These are phyloP conservation scores for Haplosporangium gracile DNA, from an alignment of 192 early-diverging fungal species.

Conservation along the genomic window DNA sequence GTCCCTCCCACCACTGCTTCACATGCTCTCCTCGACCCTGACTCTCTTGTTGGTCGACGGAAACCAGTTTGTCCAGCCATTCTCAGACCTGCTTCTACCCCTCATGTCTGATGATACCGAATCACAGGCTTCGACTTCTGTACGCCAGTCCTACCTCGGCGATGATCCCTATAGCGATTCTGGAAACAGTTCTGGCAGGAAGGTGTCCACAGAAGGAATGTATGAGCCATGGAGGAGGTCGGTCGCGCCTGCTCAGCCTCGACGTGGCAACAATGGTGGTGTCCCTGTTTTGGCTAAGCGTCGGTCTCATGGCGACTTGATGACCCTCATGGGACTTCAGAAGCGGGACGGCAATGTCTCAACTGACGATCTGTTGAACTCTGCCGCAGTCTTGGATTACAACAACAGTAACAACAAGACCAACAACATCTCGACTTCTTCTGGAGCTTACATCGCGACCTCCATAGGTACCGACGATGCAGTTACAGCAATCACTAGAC, in stretches of 20 bases:
- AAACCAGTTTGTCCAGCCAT: constrained; percentile 54
- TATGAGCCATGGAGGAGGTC: constrained; percentile 51
- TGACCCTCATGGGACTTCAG: constrained; percentile 40
- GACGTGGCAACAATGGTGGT: constrained; percentile 16
- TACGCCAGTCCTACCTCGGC: constrained; percentile 27
- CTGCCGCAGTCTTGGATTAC: background rate
- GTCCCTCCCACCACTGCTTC: constrained; percentile 41
- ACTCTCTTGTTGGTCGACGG: constrained; percentile 46
- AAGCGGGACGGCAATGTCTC: constrained; percentile 26
- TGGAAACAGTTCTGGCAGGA: background rate
- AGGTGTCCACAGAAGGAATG: background rate
- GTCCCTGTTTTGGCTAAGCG: constrained; percentile 22
- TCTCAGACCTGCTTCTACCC: constrained; percentile 47
- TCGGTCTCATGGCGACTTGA: constrained; percentile 43
- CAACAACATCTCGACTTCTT: constrained; percentile 17
- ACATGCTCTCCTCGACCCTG: constrained; percentile 39
- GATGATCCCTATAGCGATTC: constrained; percentile 50
- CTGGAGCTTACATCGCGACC: constrained; percentile 22
- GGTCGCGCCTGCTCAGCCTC: background rate
- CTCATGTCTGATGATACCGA: constrained; percentile 23
- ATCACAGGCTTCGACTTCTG: background rate
- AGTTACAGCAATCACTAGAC: background rate
- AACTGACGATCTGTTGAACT: constrained; percentile 4
- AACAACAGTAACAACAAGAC: background rate
- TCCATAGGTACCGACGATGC: background rate